Conservation (phyloP, 1,284 basidiomycete genomes). For the Puccinia coronata region DNA sequence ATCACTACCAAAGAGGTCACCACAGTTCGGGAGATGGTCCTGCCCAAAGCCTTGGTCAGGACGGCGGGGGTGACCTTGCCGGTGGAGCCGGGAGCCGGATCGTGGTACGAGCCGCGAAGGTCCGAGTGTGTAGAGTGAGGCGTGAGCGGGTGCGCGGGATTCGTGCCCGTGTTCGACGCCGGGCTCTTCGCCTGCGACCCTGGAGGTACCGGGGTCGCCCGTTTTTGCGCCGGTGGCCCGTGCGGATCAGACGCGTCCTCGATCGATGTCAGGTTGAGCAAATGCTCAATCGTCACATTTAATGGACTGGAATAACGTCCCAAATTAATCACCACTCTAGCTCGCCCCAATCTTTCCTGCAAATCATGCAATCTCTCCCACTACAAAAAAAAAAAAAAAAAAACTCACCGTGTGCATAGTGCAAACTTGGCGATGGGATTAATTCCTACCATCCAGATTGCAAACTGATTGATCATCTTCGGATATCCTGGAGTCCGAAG, state of each 20-base stretch:
- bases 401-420: slow-evolving; percentile 32
- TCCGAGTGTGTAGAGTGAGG: slow-evolving; percentile 29
- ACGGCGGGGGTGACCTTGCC: background rate
- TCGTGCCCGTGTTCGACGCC: background rate
- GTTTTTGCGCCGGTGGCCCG: background rate
- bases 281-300: slow-evolving; percentile 46
- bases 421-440: slow-evolving; percentile 46
- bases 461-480: background rate
- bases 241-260: slow-evolving; percentile 23
- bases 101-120: background rate
- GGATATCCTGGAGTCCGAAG: slow-evolving; percentile 24
- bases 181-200: background rate
- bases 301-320: too few relatives aligned
- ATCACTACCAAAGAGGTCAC: slow-evolving; percentile 40
- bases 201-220: too few relatives aligned
- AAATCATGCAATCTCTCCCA: background rate
- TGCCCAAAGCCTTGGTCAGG: slow-evolving; percentile 37
- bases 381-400: too few relatives aligned
- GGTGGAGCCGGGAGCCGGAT: background rate
- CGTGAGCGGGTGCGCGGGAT: background rate
- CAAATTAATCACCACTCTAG: background rate
- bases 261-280: slow-evolving; percentile 17
- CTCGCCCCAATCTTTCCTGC: background rate
- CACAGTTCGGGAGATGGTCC: slow-evolving; percentile 11
- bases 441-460: slow-evolving; percentile 40